These are phyloP conservation scores for Boletus reticuloceps DNA, from an alignment of 768 basidiomycete genomes.

Conservation along the genomic window DNA sequence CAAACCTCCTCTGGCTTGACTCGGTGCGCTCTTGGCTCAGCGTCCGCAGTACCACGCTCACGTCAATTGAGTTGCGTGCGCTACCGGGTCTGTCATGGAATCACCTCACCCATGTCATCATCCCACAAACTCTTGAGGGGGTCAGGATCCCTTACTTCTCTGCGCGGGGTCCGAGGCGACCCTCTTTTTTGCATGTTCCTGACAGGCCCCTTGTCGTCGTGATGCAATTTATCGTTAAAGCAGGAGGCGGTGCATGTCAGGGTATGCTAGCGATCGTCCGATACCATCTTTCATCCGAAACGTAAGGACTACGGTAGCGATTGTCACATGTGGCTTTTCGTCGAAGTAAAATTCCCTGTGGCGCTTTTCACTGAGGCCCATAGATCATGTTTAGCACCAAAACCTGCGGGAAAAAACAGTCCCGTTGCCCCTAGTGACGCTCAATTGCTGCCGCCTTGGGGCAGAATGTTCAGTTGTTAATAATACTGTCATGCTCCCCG, in stretches of 20 bases:
- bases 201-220: constrained; percentile 19
- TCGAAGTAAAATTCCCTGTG: background rate
- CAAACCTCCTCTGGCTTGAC: background rate
- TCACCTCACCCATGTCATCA: constrained; percentile 26
- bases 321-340: too few relatives aligned
- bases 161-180: constrained; percentile 34
- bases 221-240: constrained; percentile 22
- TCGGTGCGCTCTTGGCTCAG: constrained; percentile 3
- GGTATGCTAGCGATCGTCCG: background rate
- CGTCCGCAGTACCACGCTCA: constrained; percentile 11
- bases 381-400: background rate
- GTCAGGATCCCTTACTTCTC: constrained; percentile 4
- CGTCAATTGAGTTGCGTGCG: constrained; percentile 10
- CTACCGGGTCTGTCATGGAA: constrained; percentile 8
- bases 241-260: constrained; percentile 19
- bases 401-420: background rate
- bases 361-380: background rate
- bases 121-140: background rate
- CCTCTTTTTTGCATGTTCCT: constrained; percentile 23
- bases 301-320: constrained; percentile 1
- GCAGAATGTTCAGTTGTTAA: constrained; percentile 11
- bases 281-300: background rate
- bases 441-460: constrained; percentile 2
- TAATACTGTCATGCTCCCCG: constrained; percentile 2
- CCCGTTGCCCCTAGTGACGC: background rate